phyloP scores from a whole-genome alignment of 352 stramenopile genomes.

The Globisporangium echinulatum region DNA sequence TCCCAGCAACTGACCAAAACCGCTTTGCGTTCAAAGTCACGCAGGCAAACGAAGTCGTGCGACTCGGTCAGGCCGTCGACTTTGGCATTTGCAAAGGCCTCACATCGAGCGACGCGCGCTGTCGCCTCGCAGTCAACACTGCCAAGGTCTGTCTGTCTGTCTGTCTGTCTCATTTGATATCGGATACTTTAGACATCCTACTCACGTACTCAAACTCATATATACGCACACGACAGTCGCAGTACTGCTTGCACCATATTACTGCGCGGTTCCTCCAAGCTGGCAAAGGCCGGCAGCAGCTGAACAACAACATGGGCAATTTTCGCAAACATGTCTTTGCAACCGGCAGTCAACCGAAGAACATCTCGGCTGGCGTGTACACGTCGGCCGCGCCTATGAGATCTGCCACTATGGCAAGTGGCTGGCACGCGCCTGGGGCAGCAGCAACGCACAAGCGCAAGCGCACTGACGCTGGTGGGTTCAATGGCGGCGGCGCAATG shows the following conservation, averaged over 20 bases:
- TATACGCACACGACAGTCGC: conserved; percentile 22
- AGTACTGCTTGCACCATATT: conserved; percentile 79
- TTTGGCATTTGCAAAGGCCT: conserved; percentile 78
- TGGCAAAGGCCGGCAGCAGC: conserved; percentile 60
- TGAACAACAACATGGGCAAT: conserved; percentile 63
- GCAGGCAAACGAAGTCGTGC: conserved; percentile 49
- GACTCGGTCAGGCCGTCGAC: conserved; percentile 53
- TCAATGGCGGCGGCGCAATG: conserved; percentile 33
- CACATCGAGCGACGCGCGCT: conserved; percentile 49
- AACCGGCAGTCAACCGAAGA: conserved; percentile 47
- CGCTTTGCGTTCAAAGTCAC: conserved; percentile 75
- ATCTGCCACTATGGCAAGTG: conserved; percentile 4
- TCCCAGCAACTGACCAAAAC: conserved; percentile 65
- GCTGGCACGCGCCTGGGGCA: conserved; percentile 12
- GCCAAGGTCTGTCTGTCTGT: conserved; percentile 30
- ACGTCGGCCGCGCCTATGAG: conserved; percentile 20
- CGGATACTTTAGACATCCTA: neutral
- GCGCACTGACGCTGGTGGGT: conserved; percentile 21
- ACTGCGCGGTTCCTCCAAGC: conserved; percentile 63
- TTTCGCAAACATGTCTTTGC: conserved; percentile 65
- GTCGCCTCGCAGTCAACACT: conserved; percentile 67
- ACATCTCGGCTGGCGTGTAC: conserved; percentile 77
- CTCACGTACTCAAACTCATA: neutral
- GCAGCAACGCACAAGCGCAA: conserved; percentile 41
- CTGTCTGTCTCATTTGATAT: neutral